A percentile compares a stretch with the other conserved stretches of the same genome.
Evolutionary conservation across 2,329 filamentous ascomycete genomes (phyloP).

Genomic region (Ophiostoma tasmaniense): DNA sequence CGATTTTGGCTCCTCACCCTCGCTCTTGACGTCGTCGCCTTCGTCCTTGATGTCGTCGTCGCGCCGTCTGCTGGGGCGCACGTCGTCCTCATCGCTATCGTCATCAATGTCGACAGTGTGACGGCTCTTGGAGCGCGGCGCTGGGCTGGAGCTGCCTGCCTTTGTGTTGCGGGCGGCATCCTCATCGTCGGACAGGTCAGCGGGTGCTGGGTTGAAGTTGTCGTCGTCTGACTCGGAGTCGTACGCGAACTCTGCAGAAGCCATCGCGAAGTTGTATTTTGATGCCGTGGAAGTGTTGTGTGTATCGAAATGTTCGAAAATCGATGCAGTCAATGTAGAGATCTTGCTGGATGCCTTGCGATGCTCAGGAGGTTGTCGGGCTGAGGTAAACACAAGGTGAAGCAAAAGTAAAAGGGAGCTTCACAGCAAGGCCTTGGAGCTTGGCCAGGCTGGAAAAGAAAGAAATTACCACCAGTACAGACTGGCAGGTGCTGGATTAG

Average conservation of each 20-base stretch:
- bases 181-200: slow-evolving; percentile 65
- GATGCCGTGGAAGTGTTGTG: not conserved
- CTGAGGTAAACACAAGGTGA: not conserved
- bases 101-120: slow-evolving; percentile 23
- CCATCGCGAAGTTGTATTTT: not conserved
- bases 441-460: slow-evolving; percentile 4
- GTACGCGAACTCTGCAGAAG: slow-evolving; percentile 20
- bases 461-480: not conserved
- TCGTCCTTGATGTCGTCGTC: slow-evolving; percentile 34
- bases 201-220: slow-evolving; percentile 79
- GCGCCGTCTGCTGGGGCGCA: slow-evolving; percentile 23
- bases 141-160: slow-evolving; percentile 19
- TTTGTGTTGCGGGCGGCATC: slow-evolving; percentile 29
- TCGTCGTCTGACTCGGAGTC: slow-evolving; percentile 72
- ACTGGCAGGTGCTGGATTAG: too few species aligned
- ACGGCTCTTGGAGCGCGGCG: slow-evolving; percentile 21
- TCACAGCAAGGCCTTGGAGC: slow-evolving; percentile 2
- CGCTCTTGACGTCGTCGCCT: slow-evolving; percentile 30
- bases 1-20: slow-evolving; percentile 30
- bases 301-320: not conserved
- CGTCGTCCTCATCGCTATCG: slow-evolving; percentile 8
- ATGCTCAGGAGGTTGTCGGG: not conserved
- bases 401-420: not conserved
- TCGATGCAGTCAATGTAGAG: not conserved
- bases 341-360: not conserved